Percentiles rank a stretch among this genome's conserved stretches.
These are phyloP conservation scores for Pascua sp. DNA, from an alignment of 1,284 basidiomycete genomes.

Conservation along the genomic window DNA sequence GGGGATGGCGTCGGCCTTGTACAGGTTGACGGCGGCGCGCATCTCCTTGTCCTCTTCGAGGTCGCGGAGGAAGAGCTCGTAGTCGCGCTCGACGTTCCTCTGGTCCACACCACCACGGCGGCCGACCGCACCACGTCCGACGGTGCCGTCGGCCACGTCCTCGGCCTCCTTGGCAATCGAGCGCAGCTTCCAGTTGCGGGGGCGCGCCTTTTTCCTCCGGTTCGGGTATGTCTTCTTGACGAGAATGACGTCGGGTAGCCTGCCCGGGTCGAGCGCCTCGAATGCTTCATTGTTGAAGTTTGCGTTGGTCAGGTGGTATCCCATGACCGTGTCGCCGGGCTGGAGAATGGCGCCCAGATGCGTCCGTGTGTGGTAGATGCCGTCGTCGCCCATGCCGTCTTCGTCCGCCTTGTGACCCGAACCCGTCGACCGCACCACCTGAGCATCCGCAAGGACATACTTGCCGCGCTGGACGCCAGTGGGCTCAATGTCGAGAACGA, in stretches of 20 bases:
- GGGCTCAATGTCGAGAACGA: conserved; percentile 89
- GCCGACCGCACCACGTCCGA: conserved; percentile 78
- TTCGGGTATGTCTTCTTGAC: conserved; percentile 96
- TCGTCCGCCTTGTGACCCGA: conserved; percentile 47
- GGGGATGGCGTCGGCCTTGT: conserved; percentile 57
- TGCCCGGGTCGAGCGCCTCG: conserved; percentile 66
- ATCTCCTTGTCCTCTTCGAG: conserved; percentile 96
- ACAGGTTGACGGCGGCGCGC: conserved; percentile 82
- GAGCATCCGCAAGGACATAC: conserved; percentile 85
- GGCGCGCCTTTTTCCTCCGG: conserved; percentile 81
- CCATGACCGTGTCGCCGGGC: conserved; percentile 88
- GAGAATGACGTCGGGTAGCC: conserved; percentile 86
- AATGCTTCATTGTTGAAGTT: conserved; percentile 93
- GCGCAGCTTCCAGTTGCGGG: conserved; percentile 82
- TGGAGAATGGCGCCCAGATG: conserved; percentile 93
- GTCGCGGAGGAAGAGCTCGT: conserved; percentile 92
- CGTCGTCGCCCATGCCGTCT: conserved; percentile 56
- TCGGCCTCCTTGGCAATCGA: conserved; percentile 93
- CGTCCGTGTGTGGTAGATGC: conserved; percentile 93
- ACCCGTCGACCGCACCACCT: conserved; percentile 79
- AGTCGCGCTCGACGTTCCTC: conserved; percentile 93
- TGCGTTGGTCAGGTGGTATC: conserved; percentile 80
- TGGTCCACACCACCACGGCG: conserved; percentile 85
- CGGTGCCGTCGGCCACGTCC: conserved; percentile 60
- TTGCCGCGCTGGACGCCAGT: conserved; percentile 67